A percentile compares a stretch with the other conserved stretches of the same genome.
Evolutionary conservation across 2,329 filamentous ascomycete species (phyloP).

Genomic region (Penicillium freii): DNA sequence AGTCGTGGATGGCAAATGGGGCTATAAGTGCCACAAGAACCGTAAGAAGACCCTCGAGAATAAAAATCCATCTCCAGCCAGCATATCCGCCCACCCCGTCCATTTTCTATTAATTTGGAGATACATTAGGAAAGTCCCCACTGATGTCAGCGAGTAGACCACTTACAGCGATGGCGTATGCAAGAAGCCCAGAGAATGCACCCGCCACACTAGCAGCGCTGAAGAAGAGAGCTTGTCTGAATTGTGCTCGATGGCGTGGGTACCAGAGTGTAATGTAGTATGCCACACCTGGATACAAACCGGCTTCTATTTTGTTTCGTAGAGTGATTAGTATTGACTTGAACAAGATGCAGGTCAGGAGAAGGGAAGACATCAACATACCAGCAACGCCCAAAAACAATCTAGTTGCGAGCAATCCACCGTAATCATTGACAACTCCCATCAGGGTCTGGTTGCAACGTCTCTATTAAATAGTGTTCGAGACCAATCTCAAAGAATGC

Average conservation of each 20-base stretch:
- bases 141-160: constrained; percentile 25
- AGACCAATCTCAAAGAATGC: neutral
- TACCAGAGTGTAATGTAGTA: constrained; percentile 51
- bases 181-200: constrained; percentile 53
- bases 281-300: constrained; percentile 44
- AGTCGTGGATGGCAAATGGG: constrained; percentile 49
- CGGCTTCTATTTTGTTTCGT: constrained; percentile 33
- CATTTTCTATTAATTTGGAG: constrained; percentile 42
- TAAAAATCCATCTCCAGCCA: constrained; percentile 54
- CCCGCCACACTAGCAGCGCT: constrained; percentile 51
- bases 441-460: constrained; percentile 41
- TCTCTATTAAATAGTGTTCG: neutral
- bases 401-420: constrained; percentile 47
- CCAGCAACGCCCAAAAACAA: constrained; percentile 45
- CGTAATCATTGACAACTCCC: constrained; percentile 47
- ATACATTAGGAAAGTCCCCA: neutral
- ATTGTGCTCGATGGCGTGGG: constrained; percentile 43
- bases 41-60: constrained; percentile 50
- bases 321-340: neutral
- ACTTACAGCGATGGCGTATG: constrained; percentile 49
- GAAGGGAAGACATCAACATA: constrained; percentile 4
- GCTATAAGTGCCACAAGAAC: constrained; percentile 43
- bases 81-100: constrained; percentile 48
- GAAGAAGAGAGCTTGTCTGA: constrained; percentile 48
- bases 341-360: neutral